A percentile compares a stretch with the other conserved stretches of the same genome.
Evolutionary conservation across 1,139 yeast genomes (phyloP).

Genomic region (Blastobotrys indianensis): DNA sequence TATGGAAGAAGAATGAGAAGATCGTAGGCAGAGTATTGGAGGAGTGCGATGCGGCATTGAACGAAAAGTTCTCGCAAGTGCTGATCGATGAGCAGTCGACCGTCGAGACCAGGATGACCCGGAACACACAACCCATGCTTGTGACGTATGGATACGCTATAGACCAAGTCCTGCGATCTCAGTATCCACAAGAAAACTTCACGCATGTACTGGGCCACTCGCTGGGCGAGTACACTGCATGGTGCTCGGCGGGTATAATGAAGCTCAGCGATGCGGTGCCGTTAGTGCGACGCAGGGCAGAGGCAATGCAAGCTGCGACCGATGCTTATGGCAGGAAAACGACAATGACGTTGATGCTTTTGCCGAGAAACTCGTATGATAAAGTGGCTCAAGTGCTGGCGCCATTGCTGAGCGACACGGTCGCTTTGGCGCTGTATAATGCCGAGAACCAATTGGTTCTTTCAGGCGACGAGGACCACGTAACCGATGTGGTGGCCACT

Average conservation of each 20-base stretch:
- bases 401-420: neutral
- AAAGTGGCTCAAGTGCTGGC: neutral
- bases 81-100: constrained; percentile 22
- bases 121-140: constrained; percentile 58
- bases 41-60: constrained; percentile 31
- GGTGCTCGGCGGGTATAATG: constrained; percentile 42
- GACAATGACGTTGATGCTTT: constrained; percentile 12
- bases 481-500: constrained; percentile 18
- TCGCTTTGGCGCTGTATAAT: constrained; percentile 36
- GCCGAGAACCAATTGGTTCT: constrained; percentile 41
- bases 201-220: constrained; percentile 50
- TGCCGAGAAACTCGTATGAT: neutral
- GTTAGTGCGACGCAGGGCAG: constrained; percentile 48
- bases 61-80: constrained; percentile 25
- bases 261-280: constrained; percentile 41
- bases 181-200: constrained; percentile 13
- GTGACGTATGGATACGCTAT: constrained; percentile 44
- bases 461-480: constrained; percentile 36
- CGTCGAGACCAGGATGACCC: constrained; percentile 31
- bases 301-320: constrained; percentile 42
- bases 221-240: constrained; percentile 56
- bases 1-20: constrained; percentile 21
- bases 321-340: constrained; percentile 24
- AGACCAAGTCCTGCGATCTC: constrained; percentile 31
- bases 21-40: constrained; percentile 29